These are phyloP conservation scores for Ambrosiella beaveri DNA, from an alignment of 2,329 filamentous ascomycete genomes.

Conservation along the genomic window DNA sequence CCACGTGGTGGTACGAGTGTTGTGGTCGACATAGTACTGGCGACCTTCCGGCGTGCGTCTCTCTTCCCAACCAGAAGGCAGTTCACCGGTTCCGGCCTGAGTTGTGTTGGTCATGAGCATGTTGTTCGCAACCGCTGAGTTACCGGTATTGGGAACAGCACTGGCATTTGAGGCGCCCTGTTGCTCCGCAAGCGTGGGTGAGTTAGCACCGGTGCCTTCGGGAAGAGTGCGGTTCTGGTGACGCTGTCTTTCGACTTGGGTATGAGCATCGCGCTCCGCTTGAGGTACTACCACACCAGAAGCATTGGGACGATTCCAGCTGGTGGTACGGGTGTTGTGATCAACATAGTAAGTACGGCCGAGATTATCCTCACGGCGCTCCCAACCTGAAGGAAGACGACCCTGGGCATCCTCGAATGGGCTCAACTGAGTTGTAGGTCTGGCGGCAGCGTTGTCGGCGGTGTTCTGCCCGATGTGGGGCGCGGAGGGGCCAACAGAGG, in stretches of 20 bases:
- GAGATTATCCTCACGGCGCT: constrained; percentile 84
- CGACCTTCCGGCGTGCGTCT: constrained; percentile 87
- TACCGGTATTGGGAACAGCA: constrained; percentile 21
- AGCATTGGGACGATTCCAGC: constrained; percentile 79
- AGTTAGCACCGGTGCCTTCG: constrained; percentile 88
- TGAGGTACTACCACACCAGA: constrained; percentile 55
- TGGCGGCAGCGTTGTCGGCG: constrained; percentile 16
- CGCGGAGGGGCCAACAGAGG: constrained; percentile 9
- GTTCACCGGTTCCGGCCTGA: constrained; percentile 82
- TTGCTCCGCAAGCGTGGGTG: constrained; percentile 54
- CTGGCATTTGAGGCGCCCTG: constrained; percentile 23
- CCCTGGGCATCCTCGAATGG: constrained; percentile 96
- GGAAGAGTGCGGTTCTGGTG: constrained; percentile 93
- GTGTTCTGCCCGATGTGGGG: constrained; percentile 12
- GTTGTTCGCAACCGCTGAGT: constrained; percentile 40
- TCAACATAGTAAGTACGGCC: constrained; percentile 97
- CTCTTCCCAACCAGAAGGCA: constrained; percentile 93
- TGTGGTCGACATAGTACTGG: constrained; percentile 96
- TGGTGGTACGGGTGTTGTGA: constrained; percentile 90
- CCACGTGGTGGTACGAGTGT: constrained; percentile 95
- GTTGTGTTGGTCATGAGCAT: constrained; percentile 92
- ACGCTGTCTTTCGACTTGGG: constrained; percentile 77
- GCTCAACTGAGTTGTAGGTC: constrained; percentile 39
- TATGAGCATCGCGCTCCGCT: constrained; percentile 66
- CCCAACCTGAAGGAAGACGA: constrained; percentile 82